Conservation (phyloP, 768 basidiomycete genomes). For the Hortiboletus campestris region DNA sequence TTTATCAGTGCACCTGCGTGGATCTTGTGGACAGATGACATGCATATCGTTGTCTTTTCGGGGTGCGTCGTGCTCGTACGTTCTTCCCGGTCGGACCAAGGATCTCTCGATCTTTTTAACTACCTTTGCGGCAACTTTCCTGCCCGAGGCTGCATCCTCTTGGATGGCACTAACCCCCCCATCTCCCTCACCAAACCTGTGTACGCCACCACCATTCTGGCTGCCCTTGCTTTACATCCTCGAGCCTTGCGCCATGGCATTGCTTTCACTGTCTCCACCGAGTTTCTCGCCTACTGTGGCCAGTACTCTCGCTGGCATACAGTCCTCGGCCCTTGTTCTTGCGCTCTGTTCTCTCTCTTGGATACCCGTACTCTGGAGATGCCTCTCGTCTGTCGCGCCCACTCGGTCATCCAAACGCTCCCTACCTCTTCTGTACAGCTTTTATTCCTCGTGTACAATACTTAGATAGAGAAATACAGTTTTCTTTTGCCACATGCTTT, state of each 20-base stretch:
- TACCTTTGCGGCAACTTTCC: neutral
- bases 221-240: neutral
- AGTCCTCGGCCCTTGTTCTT: neutral
- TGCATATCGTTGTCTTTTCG: neutral
- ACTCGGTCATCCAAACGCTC: constrained; percentile 1
- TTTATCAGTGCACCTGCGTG: neutral
- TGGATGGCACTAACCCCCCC: neutral
- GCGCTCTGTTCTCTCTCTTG: neutral
- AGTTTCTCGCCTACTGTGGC: neutral
- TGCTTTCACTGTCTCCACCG: neutral
- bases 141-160: neutral
- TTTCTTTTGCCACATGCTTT: constrained; percentile 46
- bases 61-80: neutral
- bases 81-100: neutral
- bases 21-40: neutral
- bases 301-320: neutral
- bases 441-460: constrained; percentile 29
- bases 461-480: constrained; percentile 38
- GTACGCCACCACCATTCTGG: neutral
- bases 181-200: neutral
- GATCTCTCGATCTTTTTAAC: neutral
- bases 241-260: neutral
- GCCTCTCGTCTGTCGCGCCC: neutral
- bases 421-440: constrained; percentile 18
- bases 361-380: neutral